Evolutionary conservation across 192 early-diverging fungal genomes (phyloP), one percentile per base, ranked within the genome.

Genomic region (Rhizophagus prolifer): DNA sequence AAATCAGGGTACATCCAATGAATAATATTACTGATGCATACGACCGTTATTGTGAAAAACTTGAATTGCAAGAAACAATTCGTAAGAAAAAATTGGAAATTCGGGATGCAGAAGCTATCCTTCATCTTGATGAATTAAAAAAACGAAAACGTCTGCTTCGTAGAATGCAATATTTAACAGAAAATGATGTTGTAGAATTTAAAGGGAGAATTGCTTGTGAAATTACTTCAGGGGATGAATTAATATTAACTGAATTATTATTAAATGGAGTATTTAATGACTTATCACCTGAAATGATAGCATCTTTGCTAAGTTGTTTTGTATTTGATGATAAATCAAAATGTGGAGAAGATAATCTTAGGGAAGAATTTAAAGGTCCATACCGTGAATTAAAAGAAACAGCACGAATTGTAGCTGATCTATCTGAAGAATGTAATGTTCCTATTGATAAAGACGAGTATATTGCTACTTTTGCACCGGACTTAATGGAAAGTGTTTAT

Each of bases 171-270:
- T 97, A 93, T 77, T 94, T 89, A 2, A 89, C 87, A 8, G 78
- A 82, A 2, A 84, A 86, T 19, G 96, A 95, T 74, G 93, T 97
- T 1, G 92, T 96, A 60, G 94, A 95, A 72, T 89, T 96, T 82
- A 98, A 98, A 80, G 96, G 96, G 28, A 89, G 96, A 4, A 95
- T 97, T 2, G 96, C 96, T 2, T 98, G 95, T 81, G 96, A 98
- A 83, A 92, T 98, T 63, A 93, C 90, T 26, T 86, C 93, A 3
- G 95, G 93, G 25, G 96, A 97, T 85, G 95, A 95, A 84, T 84
- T 98, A 14, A 66, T 98, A 70, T 85, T 98, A 75, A 96, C 95
- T 0, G 96, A 98, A 84, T 86, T 98, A 88, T 93, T 98, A 41
- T 95, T 98, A 84, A 91, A 94, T 72, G 94, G 94, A 59, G 91